Evolutionary conservation across 1,284 basidiomycete species (phyloP), one percentile per base, ranked within the genome.

Genomic region (Cryptococcus sp.): DNA sequence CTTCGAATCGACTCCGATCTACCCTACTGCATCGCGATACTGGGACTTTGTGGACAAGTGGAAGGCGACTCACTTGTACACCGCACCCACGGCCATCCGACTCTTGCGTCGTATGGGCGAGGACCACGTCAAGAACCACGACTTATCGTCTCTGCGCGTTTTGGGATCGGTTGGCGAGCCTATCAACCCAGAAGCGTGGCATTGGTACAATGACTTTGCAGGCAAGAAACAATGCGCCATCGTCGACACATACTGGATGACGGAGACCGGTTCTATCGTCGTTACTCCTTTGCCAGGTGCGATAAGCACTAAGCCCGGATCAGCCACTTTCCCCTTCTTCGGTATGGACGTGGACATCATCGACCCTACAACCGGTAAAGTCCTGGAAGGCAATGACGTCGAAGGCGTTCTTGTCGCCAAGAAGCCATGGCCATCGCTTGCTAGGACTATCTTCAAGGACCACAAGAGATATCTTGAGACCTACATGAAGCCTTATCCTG

Each of bases 111-210:
- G 89, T 48, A 85, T 96, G 52, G 95, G 95, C 54, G 85, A 88
- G 65, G 87, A 94, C 59, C 89, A 93, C 75, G 91, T 95, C 64
- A 83, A 91, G 74, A 82, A 85, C 40, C 84, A 94, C 80, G 92
- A 98, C 77, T 84, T 98, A 38, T 86, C 83, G 67, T 86, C 85
- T 37, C 80, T 99, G 59, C 87, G 95, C 60, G 89, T 96, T 20
- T 83, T 99, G 41, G 95, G 95, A 34, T 87, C 84, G 58, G 95
- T 99, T 54, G 96, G 95, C 54, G 95, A 99, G 81, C 96, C 96
- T 6, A 98, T 99, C 83, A 98, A 98, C 81, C 94, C 95, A 26
- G 95, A 98, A 78, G 96, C 95, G 4, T 98, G 96, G 95, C 86
- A 94, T 73, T 98, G 95, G 95, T 97, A 95, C 81, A 76, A 78